Evolutionary conservation across 805 yeast genomes (phyloP), one percentile per base, ranked within the genome.

Genomic region (Brettanomyces nanus): DNA sequence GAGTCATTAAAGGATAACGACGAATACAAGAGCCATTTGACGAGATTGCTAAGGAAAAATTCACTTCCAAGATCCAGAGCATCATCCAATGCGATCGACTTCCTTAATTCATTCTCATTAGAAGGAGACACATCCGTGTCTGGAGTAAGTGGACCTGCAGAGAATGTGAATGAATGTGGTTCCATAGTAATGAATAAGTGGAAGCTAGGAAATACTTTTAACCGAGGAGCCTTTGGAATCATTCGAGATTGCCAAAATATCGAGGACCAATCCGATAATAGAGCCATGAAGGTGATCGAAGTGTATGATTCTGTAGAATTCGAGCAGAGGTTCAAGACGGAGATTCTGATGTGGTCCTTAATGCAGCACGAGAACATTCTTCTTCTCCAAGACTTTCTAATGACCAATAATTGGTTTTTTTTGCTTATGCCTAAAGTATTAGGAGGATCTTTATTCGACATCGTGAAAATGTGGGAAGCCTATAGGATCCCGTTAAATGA

Each of bases 201-300:
- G 62, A 56, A 53, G 22, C 54, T 87, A 22, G 95, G 94, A 1
- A 77, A 76, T 47, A 71, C 80, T 9, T 79, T 86, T 44, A 95
- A 95, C 1, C 75, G 74, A 53, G 96, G 97, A 11, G 94, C 95
- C 0, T 89, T 92, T 82, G 95, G 95, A 9, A 71, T 80, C 21
- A 80, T 87, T 9, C 64, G 95, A 18, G 52, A 52, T 11, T 50
- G 57, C 30, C 38, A 39, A 11, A 37, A 44, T 39, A 42, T 45
- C 14, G 36, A 45, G 9, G 40, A 48, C 25, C 17, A 37, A 0
- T 27, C 38, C 14, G 49, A 49, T 5, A 28, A 43, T 6, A 52
- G 52, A 46, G 55, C 61, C 35, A 43, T 65, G 47, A 49, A 60
- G 40, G 42, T 58, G 26, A 50, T 59, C 37, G 45, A 53, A 32